phyloP scores from a whole-genome alignment of 257 asterid species.

The Nicotiana sylvestris region DNA sequence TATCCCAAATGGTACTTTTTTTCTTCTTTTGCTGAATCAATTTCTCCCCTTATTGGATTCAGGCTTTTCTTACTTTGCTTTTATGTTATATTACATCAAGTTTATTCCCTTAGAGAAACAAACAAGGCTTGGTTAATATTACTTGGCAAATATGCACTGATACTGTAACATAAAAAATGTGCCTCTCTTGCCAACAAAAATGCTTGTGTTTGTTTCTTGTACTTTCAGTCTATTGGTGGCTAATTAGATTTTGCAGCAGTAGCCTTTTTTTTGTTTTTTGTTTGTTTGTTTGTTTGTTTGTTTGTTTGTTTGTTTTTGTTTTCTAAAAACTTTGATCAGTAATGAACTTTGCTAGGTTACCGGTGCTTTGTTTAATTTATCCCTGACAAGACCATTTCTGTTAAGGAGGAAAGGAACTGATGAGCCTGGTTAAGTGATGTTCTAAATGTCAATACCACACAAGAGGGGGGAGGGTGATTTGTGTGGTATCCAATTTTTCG shows the following conservation, averaged over 20 bases:
- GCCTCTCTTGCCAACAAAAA: background rate
- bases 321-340: background rate
- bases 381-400: background rate
- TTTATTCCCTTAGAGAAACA: background rate
- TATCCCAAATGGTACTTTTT: constrained; percentile 69
- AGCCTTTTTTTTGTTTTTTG: background rate
- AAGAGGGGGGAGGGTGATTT: too few relatives aligned
- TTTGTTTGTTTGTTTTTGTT: too few relatives aligned
- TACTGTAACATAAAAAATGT: background rate
- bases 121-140: background rate
- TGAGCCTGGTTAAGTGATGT: background rate
- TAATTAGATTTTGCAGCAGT: background rate
- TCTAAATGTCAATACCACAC: too few relatives aligned
- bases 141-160: background rate
- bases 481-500: too few relatives aligned
- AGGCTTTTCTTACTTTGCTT: background rate
- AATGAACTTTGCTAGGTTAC: background rate
- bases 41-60: background rate
- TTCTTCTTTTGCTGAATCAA: background rate
- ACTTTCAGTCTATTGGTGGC: background rate
- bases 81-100: background rate
- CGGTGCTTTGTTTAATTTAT: background rate
- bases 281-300: too few relatives aligned
- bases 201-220: background rate
- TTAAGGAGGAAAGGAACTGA: background rate